These are phyloP conservation scores for Brassica nigra DNA, from an alignment of 345 rosid species.

Conservation along the genomic window DNA sequence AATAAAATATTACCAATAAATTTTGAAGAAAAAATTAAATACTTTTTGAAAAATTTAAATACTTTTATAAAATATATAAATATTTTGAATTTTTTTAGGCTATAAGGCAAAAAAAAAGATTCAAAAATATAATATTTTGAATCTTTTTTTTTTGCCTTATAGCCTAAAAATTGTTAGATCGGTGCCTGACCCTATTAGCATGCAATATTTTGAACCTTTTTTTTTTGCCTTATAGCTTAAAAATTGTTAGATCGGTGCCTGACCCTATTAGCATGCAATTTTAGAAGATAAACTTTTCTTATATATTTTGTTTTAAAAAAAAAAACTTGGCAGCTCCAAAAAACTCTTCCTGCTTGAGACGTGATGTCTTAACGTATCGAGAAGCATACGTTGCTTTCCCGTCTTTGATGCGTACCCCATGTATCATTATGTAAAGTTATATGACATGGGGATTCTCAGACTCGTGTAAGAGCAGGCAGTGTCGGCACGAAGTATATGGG, in stretches of 20 bases:
- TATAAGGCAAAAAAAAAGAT: too few species aligned
- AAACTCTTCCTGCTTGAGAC: constrained; percentile 79
- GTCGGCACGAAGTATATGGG: background rate
- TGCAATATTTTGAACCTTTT: background rate
- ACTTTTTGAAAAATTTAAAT: too few species aligned
- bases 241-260: background rate
- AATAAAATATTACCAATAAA: too few species aligned
- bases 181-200: background rate
- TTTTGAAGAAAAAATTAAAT: too few species aligned
- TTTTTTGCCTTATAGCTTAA: too few species aligned
- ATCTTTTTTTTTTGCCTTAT: too few species aligned
- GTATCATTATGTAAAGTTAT: constrained; percentile 67
- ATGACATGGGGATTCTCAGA: background rate
- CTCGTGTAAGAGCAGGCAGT: background rate
- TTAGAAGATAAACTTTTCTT: background rate
- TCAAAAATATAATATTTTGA: background rate
- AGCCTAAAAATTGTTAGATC: background rate
- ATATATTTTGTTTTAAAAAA: background rate
- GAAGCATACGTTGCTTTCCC: constrained; percentile 87
- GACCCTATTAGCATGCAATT: background rate
- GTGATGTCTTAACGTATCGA: constrained; percentile 77
- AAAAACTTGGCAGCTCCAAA: constrained; percentile 65
- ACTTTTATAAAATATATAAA: too few species aligned
- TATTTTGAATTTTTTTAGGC: too few species aligned
- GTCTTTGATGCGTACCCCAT: constrained; percentile 82